Evolutionary conservation across 2,329 filamentous ascomycete species (phyloP).

Genomic region (Lasiodiplodia theobromae): DNA sequence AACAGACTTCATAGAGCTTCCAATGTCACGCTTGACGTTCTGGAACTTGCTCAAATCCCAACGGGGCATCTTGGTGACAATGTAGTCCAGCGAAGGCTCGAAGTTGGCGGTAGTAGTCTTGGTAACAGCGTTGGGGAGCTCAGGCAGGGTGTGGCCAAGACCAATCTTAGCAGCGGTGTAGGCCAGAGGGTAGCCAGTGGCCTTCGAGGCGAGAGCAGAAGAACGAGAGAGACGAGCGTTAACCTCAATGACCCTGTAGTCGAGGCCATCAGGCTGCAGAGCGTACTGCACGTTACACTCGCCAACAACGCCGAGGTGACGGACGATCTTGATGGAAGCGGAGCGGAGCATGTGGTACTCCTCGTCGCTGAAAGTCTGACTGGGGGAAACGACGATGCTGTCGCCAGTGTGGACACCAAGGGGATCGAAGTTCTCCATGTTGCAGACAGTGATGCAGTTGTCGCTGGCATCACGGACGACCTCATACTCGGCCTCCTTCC

Average conservation of each 20-base stretch:
- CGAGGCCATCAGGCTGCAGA: slow-evolving; percentile 92
- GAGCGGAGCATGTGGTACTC: slow-evolving; percentile 99
- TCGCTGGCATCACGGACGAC: slow-evolving; percentile 96
- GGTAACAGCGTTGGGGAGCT: slow-evolving; percentile 96
- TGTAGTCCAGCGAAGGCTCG: slow-evolving; percentile 95
- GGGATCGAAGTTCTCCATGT: slow-evolving; percentile 99
- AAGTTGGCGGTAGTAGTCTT: slow-evolving; percentile 99
- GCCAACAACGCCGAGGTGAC: slow-evolving; percentile 94
- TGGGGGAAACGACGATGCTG: slow-evolving; percentile 96
- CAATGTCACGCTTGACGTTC: slow-evolving; percentile 96
- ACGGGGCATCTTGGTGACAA: slow-evolving; percentile 97
- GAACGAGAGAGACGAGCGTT: slow-evolving; percentile 98
- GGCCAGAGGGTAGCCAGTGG: slow-evolving; percentile 94
- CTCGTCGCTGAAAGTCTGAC: slow-evolving; percentile 95
- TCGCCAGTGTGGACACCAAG: slow-evolving; percentile 98
- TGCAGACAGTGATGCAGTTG: slow-evolving; percentile 99
- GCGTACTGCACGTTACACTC: slow-evolving; percentile 99
- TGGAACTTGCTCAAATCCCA: slow-evolving; percentile 99
- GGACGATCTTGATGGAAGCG: slow-evolving; percentile 97
- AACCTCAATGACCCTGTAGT: slow-evolving; percentile 98
- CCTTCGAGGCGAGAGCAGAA: slow-evolving; percentile 95
- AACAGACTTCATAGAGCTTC: slow-evolving; percentile 98
- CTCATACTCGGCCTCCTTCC: slow-evolving; percentile 99
- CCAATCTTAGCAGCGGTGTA: slow-evolving; percentile 99
- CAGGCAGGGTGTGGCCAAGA: slow-evolving; percentile 91